Conservation (phyloP, 768 basidiomycete genomes). For the Lanmaoa pseudosensibilis region DNA sequence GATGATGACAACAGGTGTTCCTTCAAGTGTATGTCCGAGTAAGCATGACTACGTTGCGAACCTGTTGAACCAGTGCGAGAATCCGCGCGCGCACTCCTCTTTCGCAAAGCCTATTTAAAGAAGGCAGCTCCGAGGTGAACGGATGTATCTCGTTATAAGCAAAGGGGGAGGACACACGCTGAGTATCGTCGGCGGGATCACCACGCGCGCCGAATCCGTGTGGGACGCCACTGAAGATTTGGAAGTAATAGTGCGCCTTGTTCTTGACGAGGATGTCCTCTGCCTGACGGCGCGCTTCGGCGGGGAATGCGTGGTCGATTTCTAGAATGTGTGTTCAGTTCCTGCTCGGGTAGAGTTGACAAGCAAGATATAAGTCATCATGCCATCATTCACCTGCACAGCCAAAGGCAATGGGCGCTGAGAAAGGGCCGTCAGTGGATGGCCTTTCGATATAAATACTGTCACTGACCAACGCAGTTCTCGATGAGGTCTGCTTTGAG, state of each 20-base stretch:
- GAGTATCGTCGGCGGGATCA: constrained; percentile 26
- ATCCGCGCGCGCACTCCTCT: constrained; percentile 53
- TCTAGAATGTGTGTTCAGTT: constrained; percentile 34
- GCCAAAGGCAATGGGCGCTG: constrained; percentile 55
- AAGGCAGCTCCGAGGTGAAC: neutral
- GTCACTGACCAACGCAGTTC: constrained; percentile 45
- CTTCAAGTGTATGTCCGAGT: neutral
- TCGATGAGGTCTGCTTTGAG: constrained; percentile 49
- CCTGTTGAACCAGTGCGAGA: constrained; percentile 52
- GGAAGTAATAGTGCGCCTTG: constrained; percentile 55
- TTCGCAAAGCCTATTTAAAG: constrained; percentile 56
- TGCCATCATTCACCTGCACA: constrained; percentile 48
- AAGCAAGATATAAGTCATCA: neutral
- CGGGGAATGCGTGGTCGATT: constrained; percentile 53
- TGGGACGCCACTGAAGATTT: constrained; percentile 49
- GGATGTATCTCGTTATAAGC: neutral
- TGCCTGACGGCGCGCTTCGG: constrained; percentile 50
- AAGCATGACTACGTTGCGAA: constrained; percentile 32
- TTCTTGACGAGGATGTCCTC: constrained; percentile 55
- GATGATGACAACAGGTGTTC: neutral
- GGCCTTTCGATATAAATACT: neutral
- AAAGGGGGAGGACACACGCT: constrained; percentile 17
- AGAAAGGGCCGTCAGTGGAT: neutral
- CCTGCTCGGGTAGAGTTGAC: neutral
- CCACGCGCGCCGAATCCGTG: constrained; percentile 40